Evolutionary conservation across 1,284 basidiomycete genomes (phyloP).

Genomic region (Cryptococcus wingfieldii): DNA sequence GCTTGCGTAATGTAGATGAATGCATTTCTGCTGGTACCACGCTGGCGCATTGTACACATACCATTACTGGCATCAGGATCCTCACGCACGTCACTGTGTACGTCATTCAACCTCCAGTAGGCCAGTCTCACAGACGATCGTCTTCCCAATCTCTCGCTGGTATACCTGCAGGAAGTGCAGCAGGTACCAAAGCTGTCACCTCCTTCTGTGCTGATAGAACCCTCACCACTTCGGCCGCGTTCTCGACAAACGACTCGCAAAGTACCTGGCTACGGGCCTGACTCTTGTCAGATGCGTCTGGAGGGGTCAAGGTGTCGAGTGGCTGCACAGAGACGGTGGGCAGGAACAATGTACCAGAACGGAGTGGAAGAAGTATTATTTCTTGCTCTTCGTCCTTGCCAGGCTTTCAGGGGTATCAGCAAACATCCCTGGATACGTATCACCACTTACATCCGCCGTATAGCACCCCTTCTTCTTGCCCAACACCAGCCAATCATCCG

Average conservation of each 20-base stretch:
- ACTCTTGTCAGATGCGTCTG: not conserved
- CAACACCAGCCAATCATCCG: slow-evolving; percentile 41
- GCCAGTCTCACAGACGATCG: not conserved
- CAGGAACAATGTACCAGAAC: slow-evolving; percentile 33
- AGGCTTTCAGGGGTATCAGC: slow-evolving; percentile 8
- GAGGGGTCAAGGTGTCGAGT: not conserved
- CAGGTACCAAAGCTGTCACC: slow-evolving; percentile 37
- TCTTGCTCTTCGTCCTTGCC: slow-evolving; percentile 14
- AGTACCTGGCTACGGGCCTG: slow-evolving; percentile 11
- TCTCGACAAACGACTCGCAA: slow-evolving; percentile 46
- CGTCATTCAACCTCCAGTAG: not conserved
- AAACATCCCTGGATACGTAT: not conserved
- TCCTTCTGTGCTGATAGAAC: slow-evolving; percentile 40
- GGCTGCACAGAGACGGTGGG: slow-evolving; percentile 31
- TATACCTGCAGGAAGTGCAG: not conserved
- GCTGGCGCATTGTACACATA: too few species aligned
- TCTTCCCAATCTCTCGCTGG: slow-evolving; percentile 4
- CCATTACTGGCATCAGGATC: too few species aligned
- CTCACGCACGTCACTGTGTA: too few species aligned
- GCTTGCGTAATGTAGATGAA: too few species aligned
- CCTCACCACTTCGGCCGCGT: slow-evolving; percentile 37
- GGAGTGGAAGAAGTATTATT: slow-evolving; percentile 40
- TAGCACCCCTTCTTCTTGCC: slow-evolving; percentile 42
- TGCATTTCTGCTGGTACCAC: too few species aligned
- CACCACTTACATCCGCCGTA: slow-evolving; percentile 21